Evolutionary conservation across 2,329 filamentous ascomycete genomes (phyloP).

Genomic region (Trichophyton equinum): DNA sequence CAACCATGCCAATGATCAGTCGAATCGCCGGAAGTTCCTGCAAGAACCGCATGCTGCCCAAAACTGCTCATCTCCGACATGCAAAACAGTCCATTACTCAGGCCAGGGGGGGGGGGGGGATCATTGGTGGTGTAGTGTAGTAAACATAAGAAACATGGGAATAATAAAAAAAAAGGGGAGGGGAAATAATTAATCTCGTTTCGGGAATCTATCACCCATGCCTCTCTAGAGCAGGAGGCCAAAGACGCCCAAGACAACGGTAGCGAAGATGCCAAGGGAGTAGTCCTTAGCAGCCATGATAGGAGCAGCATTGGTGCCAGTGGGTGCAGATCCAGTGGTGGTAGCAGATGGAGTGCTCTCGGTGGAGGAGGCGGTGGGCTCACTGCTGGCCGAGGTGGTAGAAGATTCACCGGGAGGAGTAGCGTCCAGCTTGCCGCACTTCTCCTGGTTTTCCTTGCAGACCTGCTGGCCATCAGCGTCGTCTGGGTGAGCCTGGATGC

Average conservation of each 20-base stretch:
- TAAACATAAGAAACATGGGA: not conserved
- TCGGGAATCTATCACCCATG: not conserved
- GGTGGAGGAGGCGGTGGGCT: constrained; percentile 23
- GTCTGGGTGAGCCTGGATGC: constrained; percentile 35
- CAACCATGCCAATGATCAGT: not conserved
- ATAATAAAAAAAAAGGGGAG: not conserved
- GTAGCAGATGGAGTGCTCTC: constrained; percentile 17
- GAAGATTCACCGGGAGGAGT: constrained; percentile 28
- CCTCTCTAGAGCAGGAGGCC: constrained; percentile 42
- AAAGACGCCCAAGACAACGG: constrained; percentile 44
- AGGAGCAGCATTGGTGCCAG: constrained; percentile 33
- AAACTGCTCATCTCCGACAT: not conserved
- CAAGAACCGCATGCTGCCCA: not conserved
- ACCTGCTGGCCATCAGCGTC: constrained; percentile 34
- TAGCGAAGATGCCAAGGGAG: constrained; percentile 41
- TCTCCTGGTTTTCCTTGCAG: constrained; percentile 36
- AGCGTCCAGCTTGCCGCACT: constrained; percentile 37
- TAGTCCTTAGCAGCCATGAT: constrained; percentile 38
- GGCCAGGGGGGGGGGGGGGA: not conserved
- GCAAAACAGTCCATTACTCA: not conserved
- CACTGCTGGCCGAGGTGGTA: constrained; percentile 17
- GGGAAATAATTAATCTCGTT: not conserved
- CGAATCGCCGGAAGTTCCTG: not conserved
- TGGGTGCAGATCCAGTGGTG: constrained; percentile 19
- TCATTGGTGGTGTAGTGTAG: too few relatives aligned